Evolutionary conservation across 495 filamentous ascomycete species (phyloP), one percentile per base, ranked within the genome.

Genomic region (Mytilinidion resinicola): DNA sequence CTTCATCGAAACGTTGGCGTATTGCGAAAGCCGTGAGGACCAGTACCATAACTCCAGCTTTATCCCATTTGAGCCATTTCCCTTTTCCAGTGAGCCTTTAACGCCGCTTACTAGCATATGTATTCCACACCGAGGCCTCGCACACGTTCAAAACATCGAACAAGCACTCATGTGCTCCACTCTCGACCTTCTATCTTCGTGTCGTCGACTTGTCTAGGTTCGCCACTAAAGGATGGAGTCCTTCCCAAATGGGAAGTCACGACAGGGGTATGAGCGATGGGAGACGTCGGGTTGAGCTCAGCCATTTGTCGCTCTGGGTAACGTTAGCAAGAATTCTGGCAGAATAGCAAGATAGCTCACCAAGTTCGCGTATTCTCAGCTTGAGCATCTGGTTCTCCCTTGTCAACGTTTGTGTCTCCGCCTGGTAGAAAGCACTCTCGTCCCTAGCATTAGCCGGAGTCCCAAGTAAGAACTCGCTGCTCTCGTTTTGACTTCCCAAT

Each of bases 331-430:
- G 0, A 38, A 1, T 30, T 12, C 49, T 1, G 3, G 20, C 47
- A 43, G 11, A 36, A 7, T 42, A 39, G 46, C 14, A 21, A 7
- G 39, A 42, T 2, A 42, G 74, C 76, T 67, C 74, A 84, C 86
- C 88, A 12, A 97, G 75, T 67, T 96, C 92, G 37, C 89, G 82
- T 48, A 96, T 90, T 50, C 93, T 81, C 66, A 85, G 79, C 53
- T 85, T 84, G 55, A 98, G 75, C 86, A 98, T 95, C 70, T 95
- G 88, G 66, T 98, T 98, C 76, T 98, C 93, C 43, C 93, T 78
- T 17, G 82, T 79, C 60, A 98, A 74, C 76, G 84, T 92, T 63
- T 89, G 83, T 3, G 89, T 91, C 73, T 98, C 93, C 3, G 91
- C 89, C 70, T 96, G 90, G 61, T 96, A 95, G 70, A 89, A 96